These are phyloP conservation scores for Cystobasidium onofrii DNA, from an alignment of 768 basidiomycete species.

Conservation along the genomic window DNA sequence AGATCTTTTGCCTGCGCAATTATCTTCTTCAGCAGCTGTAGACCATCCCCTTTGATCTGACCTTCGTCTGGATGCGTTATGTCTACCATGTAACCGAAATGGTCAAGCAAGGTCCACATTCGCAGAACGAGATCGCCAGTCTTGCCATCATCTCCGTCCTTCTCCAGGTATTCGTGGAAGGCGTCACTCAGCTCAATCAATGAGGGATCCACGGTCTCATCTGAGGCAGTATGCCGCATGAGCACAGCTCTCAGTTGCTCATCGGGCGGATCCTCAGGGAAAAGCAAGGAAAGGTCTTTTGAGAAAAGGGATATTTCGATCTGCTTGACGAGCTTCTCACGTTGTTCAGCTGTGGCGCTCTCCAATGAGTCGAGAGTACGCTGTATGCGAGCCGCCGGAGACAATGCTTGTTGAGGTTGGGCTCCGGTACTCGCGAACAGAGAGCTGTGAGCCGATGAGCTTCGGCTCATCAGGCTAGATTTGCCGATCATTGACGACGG, in stretches of 20 bases:
- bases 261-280: slow-evolving; percentile 10
- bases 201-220: neutral
- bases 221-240: slow-evolving; percentile 8
- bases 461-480: neutral
- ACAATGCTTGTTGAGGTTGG: neutral
- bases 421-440: slow-evolving; percentile 6
- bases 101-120: slow-evolving; percentile 31
- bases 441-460: neutral
- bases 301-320: slow-evolving; percentile 27
- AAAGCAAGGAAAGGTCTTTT: neutral
- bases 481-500: neutral
- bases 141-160: slow-evolving; percentile 1
- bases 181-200: slow-evolving; percentile 12
- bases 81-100: slow-evolving; percentile 29
- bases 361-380: slow-evolving; percentile 6
- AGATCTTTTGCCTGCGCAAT: slow-evolving; percentile 10
- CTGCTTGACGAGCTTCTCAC: slow-evolving; percentile 19
- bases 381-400: slow-evolving; percentile 4
- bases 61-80: slow-evolving; percentile 21
- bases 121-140: slow-evolving; percentile 19
- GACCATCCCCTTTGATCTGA: slow-evolving; percentile 19
- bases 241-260: slow-evolving; percentile 24
- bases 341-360: neutral
- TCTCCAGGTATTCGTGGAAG: slow-evolving; percentile 22
- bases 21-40: neutral